Evolutionary conservation across 225 moss, liverwort and hornwort species (phyloP).

Genomic region (Physcomitrellopsis africana): DNA sequence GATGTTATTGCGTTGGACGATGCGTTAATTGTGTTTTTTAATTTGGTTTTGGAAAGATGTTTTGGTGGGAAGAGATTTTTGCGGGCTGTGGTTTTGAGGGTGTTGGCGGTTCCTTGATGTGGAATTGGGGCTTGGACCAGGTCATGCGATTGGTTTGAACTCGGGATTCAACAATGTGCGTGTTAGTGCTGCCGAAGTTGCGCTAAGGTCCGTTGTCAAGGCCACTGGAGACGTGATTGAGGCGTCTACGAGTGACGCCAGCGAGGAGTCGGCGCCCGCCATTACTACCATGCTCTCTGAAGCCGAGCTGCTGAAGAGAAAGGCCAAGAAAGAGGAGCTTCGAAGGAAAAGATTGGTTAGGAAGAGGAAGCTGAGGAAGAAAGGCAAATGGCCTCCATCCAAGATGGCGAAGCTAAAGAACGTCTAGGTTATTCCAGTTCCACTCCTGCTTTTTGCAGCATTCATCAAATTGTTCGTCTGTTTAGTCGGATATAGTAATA

Average conservation of each 20-base stretch:
- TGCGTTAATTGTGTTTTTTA: not conserved
- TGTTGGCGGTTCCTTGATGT: not conserved
- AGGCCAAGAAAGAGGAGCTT: constrained; percentile 68
- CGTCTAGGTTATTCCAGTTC: constrained; percentile 46
- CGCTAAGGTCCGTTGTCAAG: constrained; percentile 29
- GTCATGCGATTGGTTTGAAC: constrained; percentile 30
- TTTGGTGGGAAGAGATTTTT: not conserved
- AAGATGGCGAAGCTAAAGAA: constrained; percentile 82
- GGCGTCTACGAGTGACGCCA: constrained; percentile 37
- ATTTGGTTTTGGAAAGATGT: not conserved
- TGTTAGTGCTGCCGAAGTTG: constrained; percentile 19
- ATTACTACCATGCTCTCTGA: constrained; percentile 54
- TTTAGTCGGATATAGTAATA: not conserved
- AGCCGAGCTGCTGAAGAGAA: constrained; percentile 74
- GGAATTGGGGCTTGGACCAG: constrained; percentile 32
- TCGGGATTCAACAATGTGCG: constrained; percentile 33
- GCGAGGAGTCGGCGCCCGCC: constrained; percentile 40
- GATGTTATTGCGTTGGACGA: not conserved
- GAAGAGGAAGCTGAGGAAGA: constrained; percentile 87
- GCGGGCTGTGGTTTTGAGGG: not conserved
- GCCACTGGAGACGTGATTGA: constrained; percentile 46
- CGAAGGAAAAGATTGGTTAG: constrained; percentile 70
- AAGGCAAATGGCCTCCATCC: constrained; percentile 86
- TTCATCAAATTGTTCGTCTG: constrained; percentile 17
- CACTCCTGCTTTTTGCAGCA: not conserved